Base-by-base conservation (phyloP, 257 asterid genomes). In the Nicotiana obtusifolia region DNA sequence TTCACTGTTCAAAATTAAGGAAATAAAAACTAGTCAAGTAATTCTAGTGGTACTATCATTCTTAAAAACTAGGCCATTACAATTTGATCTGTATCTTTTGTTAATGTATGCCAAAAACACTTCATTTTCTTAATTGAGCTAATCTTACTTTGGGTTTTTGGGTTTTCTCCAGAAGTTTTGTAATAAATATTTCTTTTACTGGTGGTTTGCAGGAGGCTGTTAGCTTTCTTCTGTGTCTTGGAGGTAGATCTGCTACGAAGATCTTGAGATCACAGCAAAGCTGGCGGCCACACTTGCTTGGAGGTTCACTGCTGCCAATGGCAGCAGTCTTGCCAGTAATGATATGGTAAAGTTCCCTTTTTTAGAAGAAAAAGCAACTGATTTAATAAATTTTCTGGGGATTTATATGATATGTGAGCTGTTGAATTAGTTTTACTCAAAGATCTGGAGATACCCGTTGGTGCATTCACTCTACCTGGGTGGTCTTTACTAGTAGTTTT, bases 281-380 rank as follows among this genome's bases (percentile, higher is more conserved):
- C 89, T 96, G 99, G 97, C 98, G 87, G 88, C 99, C 1, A 83
- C 97, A 76, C 78, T 95, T 84, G 88, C 89, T 80, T 90, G 97
- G 97, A 91, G 97, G 89, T 88, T 83, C 83, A 82, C 97, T 86
- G 87, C 92, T 80, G 62, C 95, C 76, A 94, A 88, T 88, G 97
- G 97, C 91, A 87, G 91, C 86, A 65, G 90, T 84, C 87, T 84
- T 86, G 82, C 94, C 80, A 81, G 88, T 84, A 92, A 79, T 86
- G 97, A 91, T 86, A 80, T 82, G 98, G 99, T 96, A 90, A 81
- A 44, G 47, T 83, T 60, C 31, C 3, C 26, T 2, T 26, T 69
- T 49, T 26, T 75, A 24, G 52, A 16, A 26, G 54, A 49, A 73
- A 73, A 73, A 22, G 61, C 49, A 44, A 15, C 17, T 16, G 80